Base-by-base conservation (phyloP, 2,329 filamentous ascomycete species). In the Aspergillus sp. region DNA sequence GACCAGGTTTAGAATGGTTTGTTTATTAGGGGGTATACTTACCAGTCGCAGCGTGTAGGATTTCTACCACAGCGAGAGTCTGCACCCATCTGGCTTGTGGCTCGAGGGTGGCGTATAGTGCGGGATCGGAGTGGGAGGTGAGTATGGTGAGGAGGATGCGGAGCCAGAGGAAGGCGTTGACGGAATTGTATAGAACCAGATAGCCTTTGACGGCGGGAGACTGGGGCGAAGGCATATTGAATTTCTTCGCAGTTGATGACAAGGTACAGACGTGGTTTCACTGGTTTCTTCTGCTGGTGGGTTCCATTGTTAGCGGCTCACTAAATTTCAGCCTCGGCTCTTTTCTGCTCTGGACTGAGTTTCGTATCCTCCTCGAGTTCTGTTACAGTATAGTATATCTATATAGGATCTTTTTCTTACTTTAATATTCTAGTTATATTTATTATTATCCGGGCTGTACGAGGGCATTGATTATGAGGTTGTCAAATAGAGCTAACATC, bases 11-110 rank as follows among this genome's bases (percentile, higher is more conserved):
- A 4, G 9, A 9, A 4, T 31, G 9, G 1, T 31, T 31, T 31
- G 4, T n/a, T 37, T 15, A 41, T 23, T 17, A 27, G 9, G 12
- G 21, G 3, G 15, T 15, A 7, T n/a, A 35, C 33, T 55, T 64
- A 66, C 68, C 63, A 12, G 54, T 55, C 31, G 66, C 64, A 3
- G 68, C 64, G 43, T 71, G 69, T 9, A 71, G 50, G 12, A 70
- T 64, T 40, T 71, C 69, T 11, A 58, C 60, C 12, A 63, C 47
- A 8, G 68, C 66, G 15, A 70, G 47, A 6, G 66, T 69, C 53
- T 71, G 68, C 6, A 66, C 63, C 56, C 57, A 66, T 56, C 67
- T 57, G 27, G 64, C 62, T 62, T 60, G 66, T 27, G 67, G 62
- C 51, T 71, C 69, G 33, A 69, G 50, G 37, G 55, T 59, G 14